Evolutionary conservation across 2,329 filamentous ascomycete species (phyloP), one percentile per base, ranked within the genome.

Genomic region (Nothophaeocryptopus gaeumannii): DNA sequence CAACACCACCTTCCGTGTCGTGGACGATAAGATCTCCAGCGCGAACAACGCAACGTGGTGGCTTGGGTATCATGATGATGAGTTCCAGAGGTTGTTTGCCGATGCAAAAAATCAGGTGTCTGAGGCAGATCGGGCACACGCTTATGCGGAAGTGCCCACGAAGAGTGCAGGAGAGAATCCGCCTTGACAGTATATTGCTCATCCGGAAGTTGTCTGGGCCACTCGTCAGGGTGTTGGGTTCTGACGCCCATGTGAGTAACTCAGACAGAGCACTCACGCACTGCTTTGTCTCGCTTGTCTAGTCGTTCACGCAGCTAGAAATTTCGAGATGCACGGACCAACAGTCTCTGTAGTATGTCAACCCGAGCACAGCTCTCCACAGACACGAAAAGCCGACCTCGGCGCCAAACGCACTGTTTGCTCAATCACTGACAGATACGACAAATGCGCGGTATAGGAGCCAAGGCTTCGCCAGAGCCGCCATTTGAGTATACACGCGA

Each of bases 131-230:
- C 32, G 44, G 8, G 43, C 39, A 14, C 37, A 43, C 8, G 26
- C 20, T 10, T 51, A 47, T 34, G 49, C 43, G 3, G 41, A 41
- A 41, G 15, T 51, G 49, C 42, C 31, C 47, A 38, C 38, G 42
- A 13, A 41, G 38, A 20, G 4, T 51, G 15, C 42, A 47, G n/a
- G n/a, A 26, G 14, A 47, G 33, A 51, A 47, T n/a, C 49, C 49
- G n/a, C 49, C 49, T 1, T 51, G 49, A 43, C 29, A 47, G 3
- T 51, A 51, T 32, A 14, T 51, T 5, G 43, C 49, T 5, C 49
- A 51, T 47, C 49, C 49, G 5, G 38, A 51, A 14, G 49, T 51
- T 15, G 38, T 51, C 16, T 51, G 49, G 49, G 49, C 49, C 9
- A 41, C 26, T 20, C 16, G 33, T 20, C 31, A 36, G n/a, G 49